Evolutionary conservation across 257 asterid species (phyloP).

Genomic region (Nyctanthes arbortristis): DNA sequence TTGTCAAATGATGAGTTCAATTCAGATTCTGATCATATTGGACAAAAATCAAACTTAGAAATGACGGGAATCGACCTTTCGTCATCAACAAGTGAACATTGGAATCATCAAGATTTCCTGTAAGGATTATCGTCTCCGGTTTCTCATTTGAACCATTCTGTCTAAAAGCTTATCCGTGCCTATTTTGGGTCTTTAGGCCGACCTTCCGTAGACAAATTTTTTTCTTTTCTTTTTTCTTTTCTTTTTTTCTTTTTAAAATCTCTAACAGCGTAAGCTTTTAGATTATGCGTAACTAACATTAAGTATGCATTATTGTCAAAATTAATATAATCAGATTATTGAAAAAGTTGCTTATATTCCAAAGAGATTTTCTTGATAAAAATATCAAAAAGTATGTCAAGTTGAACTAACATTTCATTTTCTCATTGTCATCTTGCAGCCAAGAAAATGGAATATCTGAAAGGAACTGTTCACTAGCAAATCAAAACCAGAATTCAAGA

Average conservation of each 20-base stretch:
- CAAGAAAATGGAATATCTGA: conserved; percentile 17
- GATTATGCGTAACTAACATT: not conserved
- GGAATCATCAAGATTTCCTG: conserved; percentile 21
- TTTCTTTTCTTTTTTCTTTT: too few relatives aligned
- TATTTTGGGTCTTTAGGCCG: too few relatives aligned
- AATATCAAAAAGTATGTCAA: not conserved
- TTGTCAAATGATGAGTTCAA: conserved; percentile 51
- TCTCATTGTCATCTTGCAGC: conserved; percentile 11
- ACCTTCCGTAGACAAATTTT: too few relatives aligned
- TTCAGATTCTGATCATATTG: conserved; percentile 48
- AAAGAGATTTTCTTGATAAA: not conserved
- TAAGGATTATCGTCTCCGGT: not conserved
- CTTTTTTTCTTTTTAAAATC: too few relatives aligned
- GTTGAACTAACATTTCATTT: not conserved
- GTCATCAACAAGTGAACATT: not conserved
- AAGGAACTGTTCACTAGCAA: conserved; percentile 1
- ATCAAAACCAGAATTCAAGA: conserved; percentile 10
- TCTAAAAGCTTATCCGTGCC: not conserved
- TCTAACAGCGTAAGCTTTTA: too few relatives aligned
- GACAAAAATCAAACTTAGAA: conserved; percentile 30
- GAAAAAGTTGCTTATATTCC: not conserved
- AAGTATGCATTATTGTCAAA: not conserved
- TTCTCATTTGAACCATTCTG: not conserved
- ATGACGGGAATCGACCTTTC: conserved; percentile 31
- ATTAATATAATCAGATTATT: not conserved